Conservation (phyloP, 305 asterid species). For the Fraxinus angustifolia region DNA sequence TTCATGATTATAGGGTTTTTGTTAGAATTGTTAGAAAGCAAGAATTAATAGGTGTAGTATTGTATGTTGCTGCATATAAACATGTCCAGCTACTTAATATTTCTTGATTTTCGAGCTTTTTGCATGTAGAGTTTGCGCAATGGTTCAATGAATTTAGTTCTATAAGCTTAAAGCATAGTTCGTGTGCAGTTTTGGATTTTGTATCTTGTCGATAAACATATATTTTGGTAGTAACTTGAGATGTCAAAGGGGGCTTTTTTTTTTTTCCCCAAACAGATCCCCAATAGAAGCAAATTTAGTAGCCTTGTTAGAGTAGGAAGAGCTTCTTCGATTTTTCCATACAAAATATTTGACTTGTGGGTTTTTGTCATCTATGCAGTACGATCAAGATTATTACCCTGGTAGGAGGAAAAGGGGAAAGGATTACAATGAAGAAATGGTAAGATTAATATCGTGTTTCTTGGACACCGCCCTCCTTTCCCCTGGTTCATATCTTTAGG, state of each 20-base stretch:
- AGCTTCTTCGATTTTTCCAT: conserved; percentile 2
- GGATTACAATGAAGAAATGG: conserved; percentile 89
- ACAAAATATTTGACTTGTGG: conserved; percentile 15
- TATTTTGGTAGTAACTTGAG: conserved; percentile 5
- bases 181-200: neutral
- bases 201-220: conserved; percentile 7
- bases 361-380: conserved; percentile 40
- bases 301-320: neutral
- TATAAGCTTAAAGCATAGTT: neutral
- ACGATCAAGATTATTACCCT: conserved; percentile 92
- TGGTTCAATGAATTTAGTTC: neutral
- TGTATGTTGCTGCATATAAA: neutral
- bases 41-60: conserved; percentile 3
- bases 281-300: neutral
- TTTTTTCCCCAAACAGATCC: neutral
- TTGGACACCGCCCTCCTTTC: neutral
- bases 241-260: neutral
- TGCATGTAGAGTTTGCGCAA: neutral
- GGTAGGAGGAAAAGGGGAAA: conserved; percentile 96
- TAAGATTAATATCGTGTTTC: conserved; percentile 26
- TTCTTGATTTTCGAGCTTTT: conserved; percentile 5
- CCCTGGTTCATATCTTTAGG: conserved; percentile 4
- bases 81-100: neutral
- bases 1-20: conserved; percentile 6
- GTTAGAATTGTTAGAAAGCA: conserved; percentile 1